phyloP scores from a whole-genome alignment of 2,329 filamentous ascomycete species.

The Penicillium paneum region DNA sequence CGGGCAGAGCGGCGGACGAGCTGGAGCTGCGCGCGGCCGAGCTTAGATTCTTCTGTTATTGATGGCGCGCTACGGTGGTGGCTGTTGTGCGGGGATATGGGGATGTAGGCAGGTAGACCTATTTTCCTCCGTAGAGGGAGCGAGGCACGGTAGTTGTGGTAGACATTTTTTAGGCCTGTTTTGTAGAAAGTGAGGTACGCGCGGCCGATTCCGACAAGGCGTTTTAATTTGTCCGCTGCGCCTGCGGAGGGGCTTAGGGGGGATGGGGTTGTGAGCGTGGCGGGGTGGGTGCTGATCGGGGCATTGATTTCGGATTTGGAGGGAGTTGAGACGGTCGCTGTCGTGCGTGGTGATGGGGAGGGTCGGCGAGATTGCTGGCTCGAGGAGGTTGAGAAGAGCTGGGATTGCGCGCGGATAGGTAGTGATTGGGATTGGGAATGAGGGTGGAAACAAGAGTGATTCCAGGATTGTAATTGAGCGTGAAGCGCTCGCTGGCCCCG shows the following conservation, averaged over 20 bases:
- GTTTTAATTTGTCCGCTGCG: slow-evolving; percentile 35
- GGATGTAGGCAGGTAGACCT: slow-evolving; percentile 34
- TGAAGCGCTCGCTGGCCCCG: slow-evolving; percentile 9
- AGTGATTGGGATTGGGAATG: background rate
- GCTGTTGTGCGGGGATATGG: slow-evolving; percentile 26
- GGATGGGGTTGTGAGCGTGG: slow-evolving; percentile 62
- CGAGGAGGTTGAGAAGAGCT: slow-evolving; percentile 19
- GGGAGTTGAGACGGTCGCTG: slow-evolving; percentile 10
- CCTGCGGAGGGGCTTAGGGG: slow-evolving; percentile 47
- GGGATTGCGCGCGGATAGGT: background rate
- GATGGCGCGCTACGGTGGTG: slow-evolving; percentile 8
- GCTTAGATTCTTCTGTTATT: slow-evolving; percentile 8
- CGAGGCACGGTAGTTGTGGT: slow-evolving; percentile 56
- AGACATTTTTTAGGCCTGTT: slow-evolving; percentile 71
- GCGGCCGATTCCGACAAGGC: slow-evolving; percentile 57
- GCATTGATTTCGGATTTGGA: slow-evolving; percentile 58
- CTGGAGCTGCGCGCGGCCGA: slow-evolving; percentile 68
- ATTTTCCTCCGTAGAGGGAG: slow-evolving; percentile 32
- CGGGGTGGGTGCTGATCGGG: slow-evolving; percentile 68
- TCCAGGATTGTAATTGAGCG: background rate
- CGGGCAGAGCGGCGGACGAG: slow-evolving; percentile 64
- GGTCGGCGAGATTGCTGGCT: slow-evolving; percentile 4
- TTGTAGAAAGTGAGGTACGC: slow-evolving; percentile 87
- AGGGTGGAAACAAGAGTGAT: background rate
- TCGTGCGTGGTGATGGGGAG: slow-evolving; percentile 9